Base-by-base conservation (phyloP, 345 rosid genomes). In the Cardamine chenopodiifolia region DNA sequence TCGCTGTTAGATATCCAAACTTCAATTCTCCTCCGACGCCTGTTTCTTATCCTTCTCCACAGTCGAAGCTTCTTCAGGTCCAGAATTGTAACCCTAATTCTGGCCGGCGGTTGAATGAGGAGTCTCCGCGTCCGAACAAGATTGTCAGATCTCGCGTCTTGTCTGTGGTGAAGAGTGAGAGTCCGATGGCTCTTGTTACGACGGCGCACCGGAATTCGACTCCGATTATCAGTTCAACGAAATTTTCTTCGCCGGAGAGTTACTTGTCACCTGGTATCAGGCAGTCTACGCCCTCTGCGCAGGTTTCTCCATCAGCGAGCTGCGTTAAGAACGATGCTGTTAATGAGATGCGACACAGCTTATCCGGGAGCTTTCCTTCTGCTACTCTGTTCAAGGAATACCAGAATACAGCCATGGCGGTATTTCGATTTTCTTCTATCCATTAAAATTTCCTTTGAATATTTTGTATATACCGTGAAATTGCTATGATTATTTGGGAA, bases 331-430 rank as follows among this genome's bases (percentile, higher is more conserved):
- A 65, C 60, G 92, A 87, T 32, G 78, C 73, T 66, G 83, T 68
- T 52, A 89, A 78, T 61, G 79, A 76, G 66, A 66, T 63, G 89
- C 78, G 81, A 74, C 99, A 90, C 69, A 84, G 97, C 78, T 84
- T 95, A 80, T 78, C 80, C 4, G 90, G 89, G 71, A 90, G 75
- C 76, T 92, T 95, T 78, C 99, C 97, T 35, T 82, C 99, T 1
- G 97, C 90, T 78, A 82, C 88, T 28, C 79, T 95, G 66, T 92
- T 95, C 78, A 95, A 92, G 81, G 96, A 95, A 54, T 91, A 82
- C 37, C 99, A 92, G 79, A 88, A 90, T 40, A 83, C 97, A 47
- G 97, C 99, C 25, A 86, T 90, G 91, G 93, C 86, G 90, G 97
- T 92, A 85, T n/a, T 59, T 69, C 20, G 11, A 19, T 39, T 34